These are phyloP conservation scores for Pestalotiopsis sp. DNA, from an alignment of 2,329 filamentous ascomycete genomes.

Conservation along the genomic window DNA sequence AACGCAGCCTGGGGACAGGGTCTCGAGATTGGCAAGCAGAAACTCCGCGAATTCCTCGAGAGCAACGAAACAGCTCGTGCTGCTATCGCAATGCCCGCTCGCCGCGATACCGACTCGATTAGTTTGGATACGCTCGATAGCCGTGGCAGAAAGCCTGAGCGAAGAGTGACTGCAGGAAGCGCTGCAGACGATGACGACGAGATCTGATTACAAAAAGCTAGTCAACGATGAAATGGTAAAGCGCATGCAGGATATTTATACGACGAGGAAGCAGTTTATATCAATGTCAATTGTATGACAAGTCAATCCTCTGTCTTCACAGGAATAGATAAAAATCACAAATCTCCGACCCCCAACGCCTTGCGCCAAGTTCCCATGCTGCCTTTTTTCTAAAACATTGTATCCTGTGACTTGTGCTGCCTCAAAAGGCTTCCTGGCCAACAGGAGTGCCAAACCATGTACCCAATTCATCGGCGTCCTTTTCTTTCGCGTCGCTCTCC, in stretches of 20 bases:
- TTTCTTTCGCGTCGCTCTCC: conserved; percentile 38
- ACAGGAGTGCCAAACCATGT: conserved; percentile 82
- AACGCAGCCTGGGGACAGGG: conserved; percentile 88
- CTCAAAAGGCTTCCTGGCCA: conserved; percentile 70
- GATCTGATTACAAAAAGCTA: conserved; percentile 38
- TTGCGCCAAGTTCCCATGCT: background rate
- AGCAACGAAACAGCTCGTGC: conserved; percentile 82
- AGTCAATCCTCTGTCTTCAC: background rate
- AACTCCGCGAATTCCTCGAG: conserved; percentile 86
- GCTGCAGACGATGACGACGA: conserved; percentile 62
- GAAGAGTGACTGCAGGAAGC: conserved; percentile 18
- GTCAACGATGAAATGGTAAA: background rate
- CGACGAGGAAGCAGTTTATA: conserved; percentile 2
- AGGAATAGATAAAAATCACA: background rate
- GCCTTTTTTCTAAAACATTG: background rate
- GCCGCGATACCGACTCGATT: conserved; percentile 47
- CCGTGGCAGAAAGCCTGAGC: conserved; percentile 53
- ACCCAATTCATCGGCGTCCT: conserved; percentile 66
- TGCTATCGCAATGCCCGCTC: conserved; percentile 74
- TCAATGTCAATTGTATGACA: background rate
- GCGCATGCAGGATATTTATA: conserved; percentile 11
- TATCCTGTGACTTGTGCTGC: background rate
- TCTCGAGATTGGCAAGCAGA: conserved; percentile 87
- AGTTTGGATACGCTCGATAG: conserved; percentile 63
- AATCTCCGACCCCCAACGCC: background rate